phyloP scores from a whole-genome alignment of 768 basidiomycete genomes.

The Austroboletus eburneus region DNA sequence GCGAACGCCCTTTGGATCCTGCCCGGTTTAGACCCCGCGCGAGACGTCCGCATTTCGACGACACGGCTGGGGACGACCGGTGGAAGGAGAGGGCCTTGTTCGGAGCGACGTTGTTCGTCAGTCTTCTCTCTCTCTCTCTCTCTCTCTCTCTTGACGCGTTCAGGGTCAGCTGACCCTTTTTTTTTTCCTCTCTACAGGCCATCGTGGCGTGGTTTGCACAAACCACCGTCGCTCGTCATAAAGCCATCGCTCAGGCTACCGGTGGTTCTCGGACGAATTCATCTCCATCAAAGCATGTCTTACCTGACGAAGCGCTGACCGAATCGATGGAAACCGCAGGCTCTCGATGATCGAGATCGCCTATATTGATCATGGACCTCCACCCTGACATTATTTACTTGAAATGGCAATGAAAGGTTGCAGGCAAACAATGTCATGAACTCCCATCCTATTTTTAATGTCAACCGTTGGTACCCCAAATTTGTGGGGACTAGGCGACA shows the following conservation, averaged over 20 bases:
- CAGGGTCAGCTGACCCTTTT: background rate
- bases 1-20: conserved; percentile 30
- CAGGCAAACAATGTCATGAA: background rate
- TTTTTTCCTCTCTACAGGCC: conserved; percentile 31
- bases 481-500: too few species aligned
- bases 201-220: conserved; percentile 32
- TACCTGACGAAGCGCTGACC: conserved; percentile 22
- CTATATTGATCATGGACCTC: background rate
- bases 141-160: background rate
- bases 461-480: too few species aligned
- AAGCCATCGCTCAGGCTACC: conserved; percentile 26
- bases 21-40: conserved; percentile 39
- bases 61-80: conserved; percentile 46
- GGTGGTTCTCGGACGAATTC: conserved; percentile 2
- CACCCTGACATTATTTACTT: background rate
- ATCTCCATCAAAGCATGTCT: background rate
- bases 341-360: conserved; percentile 1
- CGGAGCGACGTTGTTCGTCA: conserved; percentile 50
- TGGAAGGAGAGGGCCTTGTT: conserved; percentile 66
- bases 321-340: conserved; percentile 9
- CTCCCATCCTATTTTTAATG: too few species aligned
- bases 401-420: background rate
- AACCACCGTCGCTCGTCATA: conserved; percentile 27
- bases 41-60: conserved; percentile 45
- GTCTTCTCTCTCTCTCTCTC: too few species aligned